Conservation (phyloP, 805 yeast genomes). For the Isabelozyma rhagii region DNA sequence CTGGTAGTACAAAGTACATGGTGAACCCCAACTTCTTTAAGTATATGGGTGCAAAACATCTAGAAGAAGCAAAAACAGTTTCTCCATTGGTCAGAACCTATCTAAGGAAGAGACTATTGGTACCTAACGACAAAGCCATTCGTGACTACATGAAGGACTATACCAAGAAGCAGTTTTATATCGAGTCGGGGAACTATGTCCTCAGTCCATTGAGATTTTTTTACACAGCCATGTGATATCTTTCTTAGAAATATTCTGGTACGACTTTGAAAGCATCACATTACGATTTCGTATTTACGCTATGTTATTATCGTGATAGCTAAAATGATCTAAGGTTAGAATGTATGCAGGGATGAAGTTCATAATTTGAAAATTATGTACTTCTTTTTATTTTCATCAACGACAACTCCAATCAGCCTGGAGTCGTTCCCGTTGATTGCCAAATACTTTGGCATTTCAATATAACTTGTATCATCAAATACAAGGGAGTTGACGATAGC, state of each 20-base stretch:
- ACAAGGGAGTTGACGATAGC: slow-evolving; percentile 9
- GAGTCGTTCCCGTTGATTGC: slow-evolving; percentile 23
- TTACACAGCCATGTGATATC: not conserved
- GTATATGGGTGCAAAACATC: slow-evolving; percentile 23
- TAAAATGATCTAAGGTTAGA: no score
- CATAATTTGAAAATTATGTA: slow-evolving; percentile 31
- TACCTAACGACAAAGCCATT: slow-evolving; percentile 30
- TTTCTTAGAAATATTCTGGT: not conserved
- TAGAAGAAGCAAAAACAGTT: slow-evolving; percentile 7
- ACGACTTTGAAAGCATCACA: no score
- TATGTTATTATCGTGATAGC: not conserved
- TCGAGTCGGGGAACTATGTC: slow-evolving; percentile 12
- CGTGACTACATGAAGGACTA: slow-evolving; percentile 23
- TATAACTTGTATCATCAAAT: slow-evolving; percentile 6
- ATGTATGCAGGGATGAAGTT: not conserved
- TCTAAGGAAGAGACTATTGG: slow-evolving; percentile 19
- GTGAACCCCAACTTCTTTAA: slow-evolving; percentile 23
- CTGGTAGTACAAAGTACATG: not conserved
- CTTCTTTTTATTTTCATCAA: slow-evolving; percentile 38
- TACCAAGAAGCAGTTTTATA: slow-evolving; percentile 26
- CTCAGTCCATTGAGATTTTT: slow-evolving; percentile 18
- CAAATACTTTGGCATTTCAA: slow-evolving; percentile 26
- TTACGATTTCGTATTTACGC: no score
- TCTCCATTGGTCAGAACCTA: slow-evolving; percentile 15
- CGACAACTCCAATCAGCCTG: slow-evolving; percentile 33